Evolutionary conservation across 2,329 filamentous ascomycete genomes (phyloP), one percentile per base, ranked within the genome.

Genomic region (Colletotrichum endophyticum): DNA sequence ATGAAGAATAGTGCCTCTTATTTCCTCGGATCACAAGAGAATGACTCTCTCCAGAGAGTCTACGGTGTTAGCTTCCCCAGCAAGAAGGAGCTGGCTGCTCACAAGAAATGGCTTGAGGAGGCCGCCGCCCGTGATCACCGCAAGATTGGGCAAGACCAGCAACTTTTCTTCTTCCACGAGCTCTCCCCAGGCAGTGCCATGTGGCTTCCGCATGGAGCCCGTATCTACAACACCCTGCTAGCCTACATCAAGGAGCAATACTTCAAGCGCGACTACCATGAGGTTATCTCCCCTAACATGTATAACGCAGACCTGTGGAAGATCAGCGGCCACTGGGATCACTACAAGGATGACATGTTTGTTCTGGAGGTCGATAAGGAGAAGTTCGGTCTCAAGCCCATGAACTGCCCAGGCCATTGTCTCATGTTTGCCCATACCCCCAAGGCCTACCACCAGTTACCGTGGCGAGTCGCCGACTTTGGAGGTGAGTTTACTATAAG

Each of bases 321-420:
- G 88, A 94, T 92, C 27, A 98, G 96, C 11, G 97, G 97, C 66
- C 97, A 99, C 85, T 98, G 96, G 96, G 92, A 94, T 76, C 86
- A 96, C 83, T 97, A 98, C 89, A 92, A 96, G 83, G 96, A 99
- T 78, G 96, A 98, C 87, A 99, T 77, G 72, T 91, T 91, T 79
- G 85, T 88, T 56, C 93, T 98, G 80, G 89, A 92, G 72, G 88
- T 94, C 36, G 96, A 98, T 84, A 98, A 98, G 89, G 94, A 94
- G 78, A 89, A 93, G 79, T 96, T 94, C 56, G 82, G 76, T 32
- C 88, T 99, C 68, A 99, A 99, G 88, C 96, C 96, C 32, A 99
- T 99, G 97, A 99, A 99, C 88, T 99, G 97, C 87, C 97, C 97
- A 6, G 96, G 96, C 32, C 96, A 99, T 86, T 98, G 95, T 85